phyloP scores from a whole-genome alignment of 352 stramenopile species.

The Globisporangium takayamanum region DNA sequence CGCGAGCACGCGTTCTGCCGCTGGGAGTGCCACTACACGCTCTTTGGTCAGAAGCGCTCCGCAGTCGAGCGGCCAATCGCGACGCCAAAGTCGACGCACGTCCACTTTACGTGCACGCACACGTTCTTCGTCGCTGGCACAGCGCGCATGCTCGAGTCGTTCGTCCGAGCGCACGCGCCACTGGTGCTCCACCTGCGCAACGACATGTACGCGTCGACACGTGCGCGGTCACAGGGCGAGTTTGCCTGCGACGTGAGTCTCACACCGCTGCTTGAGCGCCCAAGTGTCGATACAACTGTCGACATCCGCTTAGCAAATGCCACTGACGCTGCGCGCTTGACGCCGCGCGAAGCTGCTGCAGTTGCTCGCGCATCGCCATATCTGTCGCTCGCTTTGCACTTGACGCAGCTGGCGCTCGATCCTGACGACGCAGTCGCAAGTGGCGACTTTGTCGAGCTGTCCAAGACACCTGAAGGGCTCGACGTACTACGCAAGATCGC shows the following conservation, averaged over 20 bases:
- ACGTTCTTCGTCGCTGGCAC: conserved; percentile 49
- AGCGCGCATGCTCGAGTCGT: conserved; percentile 20
- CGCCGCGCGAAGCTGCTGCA: conserved; percentile 40
- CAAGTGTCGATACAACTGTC: conserved; percentile 36
- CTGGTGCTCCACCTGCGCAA: conserved; percentile 50
- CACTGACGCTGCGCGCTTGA: conserved; percentile 27
- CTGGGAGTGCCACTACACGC: conserved; percentile 70
- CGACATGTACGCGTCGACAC: conserved; percentile 66
- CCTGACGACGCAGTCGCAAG: conserved; percentile 24
- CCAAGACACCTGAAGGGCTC: conserved; percentile 33
- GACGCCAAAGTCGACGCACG: conserved; percentile 3
- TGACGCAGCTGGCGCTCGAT: conserved; percentile 30
- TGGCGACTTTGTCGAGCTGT: conserved; percentile 43
- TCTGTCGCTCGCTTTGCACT: conserved; percentile 43
- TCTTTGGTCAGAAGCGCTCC: conserved; percentile 48
- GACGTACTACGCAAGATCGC: conserved; percentile 55
- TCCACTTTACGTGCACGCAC: conserved; percentile 62
- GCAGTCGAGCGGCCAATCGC: conserved; percentile 34
- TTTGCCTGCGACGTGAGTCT: conserved; percentile 43
- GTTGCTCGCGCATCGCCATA: conserved; percentile 36
- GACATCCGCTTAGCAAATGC: conserved; percentile 29
- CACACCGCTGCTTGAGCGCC: conserved; percentile 22
- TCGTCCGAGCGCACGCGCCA: conserved; percentile 25
- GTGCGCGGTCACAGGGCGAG: conserved; percentile 30
- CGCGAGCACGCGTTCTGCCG: conserved; percentile 49